Conservation (phyloP, 148 eudicot genomes). For the Gaultheria prostrata region DNA sequence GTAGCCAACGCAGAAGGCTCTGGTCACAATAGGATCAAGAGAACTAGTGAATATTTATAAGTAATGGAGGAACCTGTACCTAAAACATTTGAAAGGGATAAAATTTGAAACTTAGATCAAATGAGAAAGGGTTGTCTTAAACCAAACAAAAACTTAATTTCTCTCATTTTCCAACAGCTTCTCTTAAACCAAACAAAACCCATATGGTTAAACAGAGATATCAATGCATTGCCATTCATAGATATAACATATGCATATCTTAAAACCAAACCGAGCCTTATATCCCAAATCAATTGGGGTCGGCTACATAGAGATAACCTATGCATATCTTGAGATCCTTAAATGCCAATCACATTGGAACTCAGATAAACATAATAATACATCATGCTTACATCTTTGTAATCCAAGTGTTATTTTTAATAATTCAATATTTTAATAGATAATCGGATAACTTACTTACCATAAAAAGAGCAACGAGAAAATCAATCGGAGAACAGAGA, state of each 20-base stretch:
- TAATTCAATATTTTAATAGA: background rate
- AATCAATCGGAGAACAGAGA: constrained; percentile 2
- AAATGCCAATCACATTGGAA: background rate
- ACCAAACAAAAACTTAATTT: background rate
- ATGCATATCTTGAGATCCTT: background rate
- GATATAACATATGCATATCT: background rate
- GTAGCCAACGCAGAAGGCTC: background rate
- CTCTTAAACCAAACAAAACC: background rate
- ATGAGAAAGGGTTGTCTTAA: too few relatives aligned
- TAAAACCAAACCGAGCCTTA: too few relatives aligned
- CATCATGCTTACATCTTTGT: background rate
- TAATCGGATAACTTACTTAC: background rate
- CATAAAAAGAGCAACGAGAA: background rate
- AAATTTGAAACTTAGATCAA: too few relatives aligned
- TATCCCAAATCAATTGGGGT: too few relatives aligned
- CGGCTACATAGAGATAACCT: too few relatives aligned
- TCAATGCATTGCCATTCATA: background rate
- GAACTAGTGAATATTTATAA: background rate
- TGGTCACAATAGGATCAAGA: background rate
- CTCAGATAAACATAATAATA: background rate
- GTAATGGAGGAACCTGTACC: background rate
- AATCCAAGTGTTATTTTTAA: background rate
- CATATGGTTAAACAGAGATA: background rate
- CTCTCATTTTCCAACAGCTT: background rate
- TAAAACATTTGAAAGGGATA: background rate